Percentiles rank a stretch among this genome's conserved stretches.
Evolutionary conservation across 164 flowering plant genomes (phyloP).

Genomic region (Berberis vulgaris): DNA sequence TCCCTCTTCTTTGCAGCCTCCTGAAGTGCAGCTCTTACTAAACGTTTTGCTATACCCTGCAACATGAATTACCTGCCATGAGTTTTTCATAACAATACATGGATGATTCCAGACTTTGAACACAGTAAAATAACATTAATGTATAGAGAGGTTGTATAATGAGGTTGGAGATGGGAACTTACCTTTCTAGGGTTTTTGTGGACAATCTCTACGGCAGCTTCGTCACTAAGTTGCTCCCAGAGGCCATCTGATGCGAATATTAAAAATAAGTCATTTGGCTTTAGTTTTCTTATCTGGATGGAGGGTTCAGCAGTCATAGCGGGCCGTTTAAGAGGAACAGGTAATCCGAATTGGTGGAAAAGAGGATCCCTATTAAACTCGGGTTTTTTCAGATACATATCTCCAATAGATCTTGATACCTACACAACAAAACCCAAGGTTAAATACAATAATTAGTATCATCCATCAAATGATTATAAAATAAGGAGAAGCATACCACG

Average conservation of each 20-base stretch:
- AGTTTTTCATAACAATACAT: neutral
- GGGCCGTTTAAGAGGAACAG: constrained; percentile 43
- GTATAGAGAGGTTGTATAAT: neutral
- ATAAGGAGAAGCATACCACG: neutral
- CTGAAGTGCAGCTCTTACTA: constrained; percentile 32
- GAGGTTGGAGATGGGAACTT: constrained; percentile 12
- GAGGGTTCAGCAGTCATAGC: constrained; percentile 71
- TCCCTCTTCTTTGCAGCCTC: constrained; percentile 44
- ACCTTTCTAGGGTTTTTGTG: constrained; percentile 45
- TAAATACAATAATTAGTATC: neutral
- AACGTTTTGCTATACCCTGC: constrained; percentile 44
- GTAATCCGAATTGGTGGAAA: constrained; percentile 35
- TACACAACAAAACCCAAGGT: constrained; percentile 10
- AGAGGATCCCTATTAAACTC: constrained; percentile 49
- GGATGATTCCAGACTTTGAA: neutral
- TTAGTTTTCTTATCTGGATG: constrained; percentile 31
- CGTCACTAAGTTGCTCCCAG: constrained; percentile 74
- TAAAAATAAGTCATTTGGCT: constrained; percentile 49
- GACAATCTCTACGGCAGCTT: constrained; percentile 60
- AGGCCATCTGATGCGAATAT: constrained; percentile 82
- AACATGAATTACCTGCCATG: constrained; percentile 1
- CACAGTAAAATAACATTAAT: no score
- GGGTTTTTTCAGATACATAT: constrained; percentile 63
- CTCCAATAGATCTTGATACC: constrained; percentile 86
- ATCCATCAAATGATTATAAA: neutral